Conservation (phyloP, 805 yeast genomes). For the Candida dendrica region DNA sequence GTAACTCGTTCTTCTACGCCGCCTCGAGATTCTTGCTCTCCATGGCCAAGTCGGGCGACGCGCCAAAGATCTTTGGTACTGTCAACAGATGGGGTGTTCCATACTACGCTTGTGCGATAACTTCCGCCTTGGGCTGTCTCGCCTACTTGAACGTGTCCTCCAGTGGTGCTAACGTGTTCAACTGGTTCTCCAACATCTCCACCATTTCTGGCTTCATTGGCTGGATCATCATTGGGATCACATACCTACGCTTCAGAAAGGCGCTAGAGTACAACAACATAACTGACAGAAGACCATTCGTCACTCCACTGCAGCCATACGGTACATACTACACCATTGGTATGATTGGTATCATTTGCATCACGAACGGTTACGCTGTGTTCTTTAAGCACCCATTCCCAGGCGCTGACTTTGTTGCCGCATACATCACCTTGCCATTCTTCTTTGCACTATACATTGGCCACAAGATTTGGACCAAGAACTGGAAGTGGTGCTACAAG, state of each 20-base stretch:
- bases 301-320: constrained; percentile 47
- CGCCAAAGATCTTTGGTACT: constrained; percentile 60
- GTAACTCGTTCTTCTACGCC: constrained; percentile 73
- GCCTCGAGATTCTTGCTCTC: constrained; percentile 70
- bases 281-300: constrained; percentile 50
- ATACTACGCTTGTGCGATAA: constrained; percentile 36
- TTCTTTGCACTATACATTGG: constrained; percentile 47
- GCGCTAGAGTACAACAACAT: constrained; percentile 49
- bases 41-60: constrained; percentile 65
- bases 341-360: constrained; percentile 42
- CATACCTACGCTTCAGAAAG: constrained; percentile 63
- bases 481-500: constrained; percentile 41
- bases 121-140: constrained; percentile 42
- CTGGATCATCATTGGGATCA: constrained; percentile 64
- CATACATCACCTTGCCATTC: constrained; percentile 61
- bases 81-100: constrained; percentile 73
- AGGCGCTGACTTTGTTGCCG: constrained; percentile 57
- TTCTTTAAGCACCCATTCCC: constrained; percentile 45
- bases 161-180: constrained; percentile 51
- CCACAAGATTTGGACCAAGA: constrained; percentile 43
- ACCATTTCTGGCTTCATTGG: constrained; percentile 72
- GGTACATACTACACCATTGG: constrained; percentile 48
- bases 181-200: constrained; percentile 68
- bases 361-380: constrained; percentile 70
- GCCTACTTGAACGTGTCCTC: constrained; percentile 65